Evolutionary conservation across 768 basidiomycete genomes (phyloP), one percentile per base, ranked within the genome.

Genomic region (Porpolomopsis calyptriformis): DNA sequence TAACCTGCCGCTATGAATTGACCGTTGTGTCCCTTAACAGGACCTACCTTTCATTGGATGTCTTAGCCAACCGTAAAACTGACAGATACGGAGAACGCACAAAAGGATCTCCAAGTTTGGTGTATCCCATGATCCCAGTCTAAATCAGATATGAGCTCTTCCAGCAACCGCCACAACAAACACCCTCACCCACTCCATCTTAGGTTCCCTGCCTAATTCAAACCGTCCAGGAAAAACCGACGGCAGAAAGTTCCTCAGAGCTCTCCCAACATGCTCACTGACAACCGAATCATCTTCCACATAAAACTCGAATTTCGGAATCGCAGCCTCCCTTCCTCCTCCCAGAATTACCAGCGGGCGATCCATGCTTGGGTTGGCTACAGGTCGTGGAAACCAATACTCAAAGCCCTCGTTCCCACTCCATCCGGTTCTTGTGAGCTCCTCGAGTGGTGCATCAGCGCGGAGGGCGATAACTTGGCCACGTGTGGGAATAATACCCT

Each of bases 121-220:
- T 83, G 53, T 66, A 85, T 0, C 78, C 88, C 85, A 87, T 87
- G 36, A 91, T 85, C 0, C 88, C 89, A 0, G 82, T 85, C 88
- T 88, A 52, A 37, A n/a, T 12, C 22, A 46, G 34, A 22, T 12
- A 45, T 47, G 18, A 52, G n/a, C 9, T 26, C 14, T 34, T 25
- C 35, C 5, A 49, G 10, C 33, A 47, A 6, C 38, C 12, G 8
- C 2, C 9, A 16, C 34, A 33, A 33, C 29, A 40, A 10, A 39
- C 40, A 38, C 40, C 4, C 73, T 35, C 41, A 85, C 86, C 87
- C 89, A 92, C 70, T 90, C 85, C 73, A 79, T 77, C 58, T 85
- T 84, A 4, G 78, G 78, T 42, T 75, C 68, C n/a, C 48, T 55
- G 2, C 61, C 67, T 10, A 51, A 53, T 45, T 72, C 70, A 49